These are phyloP conservation scores for Diplosphaera chodatii DNA, from an alignment of 139 green algal genomes.

Conservation along the genomic window DNA sequence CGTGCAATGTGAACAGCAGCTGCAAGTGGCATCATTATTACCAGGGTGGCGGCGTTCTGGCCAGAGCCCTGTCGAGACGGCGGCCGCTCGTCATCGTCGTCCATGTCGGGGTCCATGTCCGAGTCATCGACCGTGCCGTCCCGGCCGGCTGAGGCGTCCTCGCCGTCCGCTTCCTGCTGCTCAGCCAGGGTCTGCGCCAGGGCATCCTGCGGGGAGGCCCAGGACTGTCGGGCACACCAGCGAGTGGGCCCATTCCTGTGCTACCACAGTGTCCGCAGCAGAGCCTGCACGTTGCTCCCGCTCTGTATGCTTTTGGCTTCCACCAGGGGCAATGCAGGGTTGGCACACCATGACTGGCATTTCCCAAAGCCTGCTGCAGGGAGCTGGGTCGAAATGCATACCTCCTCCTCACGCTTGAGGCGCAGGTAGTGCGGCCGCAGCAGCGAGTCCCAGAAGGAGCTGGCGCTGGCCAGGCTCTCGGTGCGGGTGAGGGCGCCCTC, in stretches of 20 bases:
- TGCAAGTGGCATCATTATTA: too few relatives aligned
- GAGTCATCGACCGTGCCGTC: neutral
- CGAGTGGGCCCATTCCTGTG: too few relatives aligned
- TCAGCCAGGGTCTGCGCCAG: neutral
- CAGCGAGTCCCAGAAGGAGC: constrained; percentile 53
- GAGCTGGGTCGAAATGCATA: neutral
- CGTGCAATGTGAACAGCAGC: neutral
- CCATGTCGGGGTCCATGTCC: constrained; percentile 3
- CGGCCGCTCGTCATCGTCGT: neutral
- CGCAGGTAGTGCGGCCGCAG: constrained; percentile 43
- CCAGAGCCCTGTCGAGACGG: constrained; percentile 3
- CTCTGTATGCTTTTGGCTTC: too few relatives aligned
- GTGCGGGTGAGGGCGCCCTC: constrained; percentile 10
- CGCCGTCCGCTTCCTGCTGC: neutral
- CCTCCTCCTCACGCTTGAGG: constrained; percentile 46
- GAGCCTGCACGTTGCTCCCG: too few relatives aligned
- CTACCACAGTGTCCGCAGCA: too few relatives aligned
- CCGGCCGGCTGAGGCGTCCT: neutral
- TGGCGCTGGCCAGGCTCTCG: constrained; percentile 19
- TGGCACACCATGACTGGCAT: too few relatives aligned
- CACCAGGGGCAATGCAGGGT: too few relatives aligned
- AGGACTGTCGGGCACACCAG: too few relatives aligned
- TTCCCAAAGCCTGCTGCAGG: constrained; percentile 2
- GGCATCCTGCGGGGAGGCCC: neutral
- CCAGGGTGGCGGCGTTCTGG: constrained; percentile 3